These are phyloP conservation scores for Aspergillus sp. DNA, from an alignment of 2,329 filamentous ascomycete species.

Conservation along the genomic window DNA sequence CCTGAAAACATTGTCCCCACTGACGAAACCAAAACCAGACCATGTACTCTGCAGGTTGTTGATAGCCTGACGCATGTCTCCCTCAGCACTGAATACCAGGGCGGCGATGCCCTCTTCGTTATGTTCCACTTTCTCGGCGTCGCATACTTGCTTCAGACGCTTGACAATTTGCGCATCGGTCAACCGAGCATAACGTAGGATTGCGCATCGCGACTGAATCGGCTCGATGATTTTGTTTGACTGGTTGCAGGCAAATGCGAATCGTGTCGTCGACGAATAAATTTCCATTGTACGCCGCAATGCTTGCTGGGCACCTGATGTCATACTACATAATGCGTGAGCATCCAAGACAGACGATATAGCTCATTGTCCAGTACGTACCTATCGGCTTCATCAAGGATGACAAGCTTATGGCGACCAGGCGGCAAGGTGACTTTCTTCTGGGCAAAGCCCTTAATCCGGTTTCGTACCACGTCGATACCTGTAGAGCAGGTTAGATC, in stretches of 20 bases:
- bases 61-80: conserved; percentile 98
- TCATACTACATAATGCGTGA: conserved; percentile 64
- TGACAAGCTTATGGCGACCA: conserved; percentile 92
- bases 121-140: conserved; percentile 86
- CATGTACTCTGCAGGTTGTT: conserved; percentile 95
- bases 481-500: conserved; percentile 49
- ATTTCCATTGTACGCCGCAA: conserved; percentile 97
- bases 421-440: conserved; percentile 95
- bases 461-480: conserved; percentile 94
- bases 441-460: conserved; percentile 97
- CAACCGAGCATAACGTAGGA: conserved; percentile 87
- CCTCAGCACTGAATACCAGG: conserved; percentile 95
- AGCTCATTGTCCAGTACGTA: conserved; percentile 23
- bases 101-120: conserved; percentile 92
- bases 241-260: conserved; percentile 98
- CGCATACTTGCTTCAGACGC: conserved; percentile 85
- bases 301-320: conserved; percentile 91
- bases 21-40: conserved; percentile 96
- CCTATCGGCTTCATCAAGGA: conserved; percentile 95
- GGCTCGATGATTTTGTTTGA: conserved; percentile 99
- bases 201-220: conserved; percentile 94
- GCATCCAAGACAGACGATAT: not conserved
- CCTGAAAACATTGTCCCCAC: conserved; percentile 94
- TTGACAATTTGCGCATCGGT: conserved; percentile 93
- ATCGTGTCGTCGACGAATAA: conserved; percentile 92